These are phyloP conservation scores for Coccomyxa sp. DNA, from an alignment of 139 green algal genomes.

Conservation along the genomic window DNA sequence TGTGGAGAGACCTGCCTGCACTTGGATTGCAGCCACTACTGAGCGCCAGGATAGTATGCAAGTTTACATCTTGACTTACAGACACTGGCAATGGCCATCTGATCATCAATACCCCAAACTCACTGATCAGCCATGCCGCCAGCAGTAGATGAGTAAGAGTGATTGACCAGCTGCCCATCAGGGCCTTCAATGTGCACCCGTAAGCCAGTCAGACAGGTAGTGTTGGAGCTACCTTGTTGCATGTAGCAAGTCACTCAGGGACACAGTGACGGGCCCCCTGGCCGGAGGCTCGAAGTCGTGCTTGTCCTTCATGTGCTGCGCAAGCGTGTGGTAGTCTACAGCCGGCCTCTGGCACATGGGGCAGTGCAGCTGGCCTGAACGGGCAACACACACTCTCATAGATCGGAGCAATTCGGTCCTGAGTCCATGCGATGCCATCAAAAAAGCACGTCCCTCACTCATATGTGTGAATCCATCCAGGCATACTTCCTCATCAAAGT, in stretches of 20 bases:
- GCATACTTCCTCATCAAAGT: background rate
- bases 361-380: conserved; percentile 51
- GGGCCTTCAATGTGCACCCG: conserved; percentile 8
- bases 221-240: too few species aligned
- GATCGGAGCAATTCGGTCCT: background rate
- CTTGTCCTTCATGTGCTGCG: conserved; percentile 68
- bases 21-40: background rate
- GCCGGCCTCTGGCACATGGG: conserved; percentile 58
- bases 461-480: background rate
- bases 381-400: background rate
- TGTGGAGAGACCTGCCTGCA: background rate
- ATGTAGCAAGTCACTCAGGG: too few species aligned
- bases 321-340: conserved; percentile 42
- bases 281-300: conserved; percentile 59
- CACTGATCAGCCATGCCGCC: background rate
- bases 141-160: background rate
- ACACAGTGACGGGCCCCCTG: background rate
- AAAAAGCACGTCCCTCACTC: background rate
- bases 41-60: background rate
- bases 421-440: background rate
- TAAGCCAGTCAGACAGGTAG: too few species aligned
- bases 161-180: background rate
- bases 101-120: background rate
- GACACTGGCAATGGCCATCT: background rate
- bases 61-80: background rate